Evolutionary conservation across 345 rosid species (phyloP).

Genomic region (Syzygium jambos): DNA sequence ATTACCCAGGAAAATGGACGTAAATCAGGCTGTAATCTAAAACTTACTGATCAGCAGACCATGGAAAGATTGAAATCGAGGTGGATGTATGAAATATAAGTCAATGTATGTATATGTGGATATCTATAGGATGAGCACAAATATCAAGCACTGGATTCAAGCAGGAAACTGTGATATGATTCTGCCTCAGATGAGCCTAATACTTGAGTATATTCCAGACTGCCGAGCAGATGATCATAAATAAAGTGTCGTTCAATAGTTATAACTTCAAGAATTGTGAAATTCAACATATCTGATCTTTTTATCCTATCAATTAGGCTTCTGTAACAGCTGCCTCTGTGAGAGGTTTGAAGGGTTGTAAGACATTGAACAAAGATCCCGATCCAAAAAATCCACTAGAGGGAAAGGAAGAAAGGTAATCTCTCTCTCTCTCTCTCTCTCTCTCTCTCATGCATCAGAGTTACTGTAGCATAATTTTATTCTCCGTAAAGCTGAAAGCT

Average conservation of each 20-base stretch:
- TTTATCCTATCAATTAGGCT: slow-evolving; percentile 41
- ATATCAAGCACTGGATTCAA: background rate
- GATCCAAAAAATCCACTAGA: slow-evolving; percentile 79
- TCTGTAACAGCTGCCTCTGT: slow-evolving; percentile 66
- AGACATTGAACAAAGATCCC: slow-evolving; percentile 81
- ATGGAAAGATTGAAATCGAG: background rate
- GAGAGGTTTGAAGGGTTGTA: slow-evolving; percentile 80
- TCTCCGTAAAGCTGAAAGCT: background rate
- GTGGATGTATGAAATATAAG: background rate
- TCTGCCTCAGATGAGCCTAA: background rate
- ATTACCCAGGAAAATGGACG: background rate
- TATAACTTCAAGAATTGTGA: background rate
- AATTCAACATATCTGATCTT: background rate
- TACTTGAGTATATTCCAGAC: background rate
- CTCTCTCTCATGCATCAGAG: background rate
- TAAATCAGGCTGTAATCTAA: background rate
- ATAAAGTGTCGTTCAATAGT: background rate
- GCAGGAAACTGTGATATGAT: background rate
- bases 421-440: background rate
- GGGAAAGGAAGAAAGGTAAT: slow-evolving; percentile 82
- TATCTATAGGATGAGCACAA: background rate
- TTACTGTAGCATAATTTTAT: background rate
- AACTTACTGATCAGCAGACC: background rate
- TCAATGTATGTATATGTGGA: background rate
- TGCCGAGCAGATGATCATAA: background rate